Evolutionary conservation across 225 moss, liverwort and hornwort species (phyloP), one percentile per base, ranked within the genome.

Genomic region (Neckera pumila): DNA sequence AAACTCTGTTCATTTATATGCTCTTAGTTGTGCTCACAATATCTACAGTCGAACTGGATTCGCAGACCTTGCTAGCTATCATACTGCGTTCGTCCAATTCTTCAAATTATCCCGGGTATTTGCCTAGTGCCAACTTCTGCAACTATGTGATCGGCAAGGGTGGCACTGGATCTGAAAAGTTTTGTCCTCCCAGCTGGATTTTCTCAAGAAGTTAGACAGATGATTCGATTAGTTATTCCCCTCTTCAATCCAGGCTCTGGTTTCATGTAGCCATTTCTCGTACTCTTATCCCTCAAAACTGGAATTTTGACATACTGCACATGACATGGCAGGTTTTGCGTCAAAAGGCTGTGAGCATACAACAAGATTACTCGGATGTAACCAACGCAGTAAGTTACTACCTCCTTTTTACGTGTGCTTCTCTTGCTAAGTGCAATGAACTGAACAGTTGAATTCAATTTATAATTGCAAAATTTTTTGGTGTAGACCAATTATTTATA

Each of bases 301-400:
- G 75, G 38, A 65, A 67, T 81, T 38, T 61, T 90, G 87, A 89
- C 71, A n/a, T 84, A 58, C n/a, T 93, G 84, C 81, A 71, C 59
- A 53, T 86, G 83, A 76, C n/a, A 81, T 90, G 73, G 79, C 91
- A 96, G 95, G 96, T 99, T 83, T 91, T 99, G 83, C 95, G 96
- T 54, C 95, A 96, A 86, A 97, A 97, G 91, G 99, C 96, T 82
- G 95, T 95, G 31, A 95, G 92, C 87, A 99, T 99, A 92, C 95
- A 92, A 91, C 97, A 99, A 88, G 97, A 97, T 94, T 99, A 99
- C 90, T 94, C 95, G 67, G 99, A 96, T 81, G 96, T 99, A 89
- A 96, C 95, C 56, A 93, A 88, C 77, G 93, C 94, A 86, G 94
- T 94, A 93, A 89, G 84, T 90, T 88, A 73, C 73, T 91, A 70